phyloP scores from a whole-genome alignment of 140 eudicot species.

The Bidens hawaiensis region DNA sequence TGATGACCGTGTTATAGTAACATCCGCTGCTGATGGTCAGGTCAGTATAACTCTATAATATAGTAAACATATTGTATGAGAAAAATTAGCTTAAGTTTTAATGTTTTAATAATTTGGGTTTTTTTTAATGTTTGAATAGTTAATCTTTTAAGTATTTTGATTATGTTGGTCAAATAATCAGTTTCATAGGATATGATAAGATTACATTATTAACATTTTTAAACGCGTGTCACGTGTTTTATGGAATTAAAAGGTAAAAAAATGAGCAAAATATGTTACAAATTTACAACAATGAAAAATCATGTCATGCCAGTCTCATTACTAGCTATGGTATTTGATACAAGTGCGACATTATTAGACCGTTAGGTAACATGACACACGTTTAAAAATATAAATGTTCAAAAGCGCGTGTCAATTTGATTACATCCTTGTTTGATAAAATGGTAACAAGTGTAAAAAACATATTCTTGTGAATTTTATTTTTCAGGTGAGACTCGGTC shows the following conservation, averaged over 20 bases:
- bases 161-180: no score
- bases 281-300: no score
- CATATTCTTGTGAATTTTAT: no score
- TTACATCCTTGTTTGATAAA: background rate
- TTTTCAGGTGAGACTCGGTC: conserved; percentile 74
- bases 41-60: no score
- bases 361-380: background rate
- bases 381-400: background rate
- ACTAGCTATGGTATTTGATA: no score
- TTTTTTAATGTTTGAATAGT: no score
- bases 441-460: background rate
- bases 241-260: background rate
- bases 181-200: no score
- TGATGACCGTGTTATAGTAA: conserved; percentile 60
- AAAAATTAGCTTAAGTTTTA: no score
- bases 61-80: no score
- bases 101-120: no score
- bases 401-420: background rate
- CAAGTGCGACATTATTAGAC: background rate
- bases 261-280: background rate
- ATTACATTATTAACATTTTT: no score
- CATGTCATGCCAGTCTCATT: background rate
- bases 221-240: background rate
- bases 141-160: no score
- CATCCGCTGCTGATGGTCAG: conserved; percentile 94